Base-by-base conservation (phyloP, 352 stramenopile genomes). In the Pythium utonaiense region DNA sequence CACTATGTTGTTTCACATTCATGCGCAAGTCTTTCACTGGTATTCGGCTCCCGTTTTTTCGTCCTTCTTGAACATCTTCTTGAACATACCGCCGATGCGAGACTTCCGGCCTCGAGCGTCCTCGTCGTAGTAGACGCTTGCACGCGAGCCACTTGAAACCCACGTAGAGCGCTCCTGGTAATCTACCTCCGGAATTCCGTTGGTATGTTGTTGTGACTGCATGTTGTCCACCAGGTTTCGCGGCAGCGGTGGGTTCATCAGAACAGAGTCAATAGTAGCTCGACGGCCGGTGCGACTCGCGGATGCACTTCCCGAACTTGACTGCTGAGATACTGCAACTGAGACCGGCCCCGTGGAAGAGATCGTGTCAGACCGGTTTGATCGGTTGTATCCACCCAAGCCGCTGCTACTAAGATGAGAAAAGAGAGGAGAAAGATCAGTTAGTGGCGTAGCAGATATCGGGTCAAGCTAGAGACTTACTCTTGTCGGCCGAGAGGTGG, bases 21-120 rank as follows among this genome's bases (percentile, higher is more conserved):
- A 45, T 17, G 36, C 3, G 27, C 53, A 47, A 49, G 22, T 55
- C 50, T 19, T 51, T 42, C 48, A 59, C 49, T 19, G 40, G 21
- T 38, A 60, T 27, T 60, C 48, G 17, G 25, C 61, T 14, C 48
- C 58, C n/a, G 17, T 21, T 8, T 64, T 49, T 21, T 45, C 36
- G 28, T 91, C 80, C 66, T 91, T 91, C 75, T 91, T 93, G 77
- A 93, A 93, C 81, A 93, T 93, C 62, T 93, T 93, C 72, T 93
- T 93, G 71, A 93, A 89, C 78, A 91, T 90, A 66, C 84, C 81
- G 48, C 84, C 82, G 40, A 93, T 87, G 9, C 81, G 80, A 17
- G 81, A 93, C 65, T 91, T 91, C 34, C 84, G 81, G 34, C 83
- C 77, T 8, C 54, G 58, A 7, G 65, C 64, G 27, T 89, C 73